Conservation (phyloP, 495 filamentous ascomycete genomes). For the Lentithecium fluviatile region DNA sequence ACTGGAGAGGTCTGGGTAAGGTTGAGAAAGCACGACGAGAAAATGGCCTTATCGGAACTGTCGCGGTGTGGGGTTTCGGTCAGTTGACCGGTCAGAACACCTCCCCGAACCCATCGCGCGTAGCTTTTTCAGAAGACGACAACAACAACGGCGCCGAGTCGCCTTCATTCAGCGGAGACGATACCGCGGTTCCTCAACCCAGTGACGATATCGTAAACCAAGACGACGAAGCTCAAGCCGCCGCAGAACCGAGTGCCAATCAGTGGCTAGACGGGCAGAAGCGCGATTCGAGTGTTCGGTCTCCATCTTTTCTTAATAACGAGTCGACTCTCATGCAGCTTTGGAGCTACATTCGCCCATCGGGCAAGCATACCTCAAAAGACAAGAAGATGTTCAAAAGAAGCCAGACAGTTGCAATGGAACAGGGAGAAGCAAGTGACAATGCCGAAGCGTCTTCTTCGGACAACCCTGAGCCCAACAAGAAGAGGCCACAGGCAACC, state of each 20-base stretch:
- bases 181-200: constrained; percentile 58
- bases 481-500: constrained; percentile 40
- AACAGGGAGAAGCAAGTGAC: background rate
- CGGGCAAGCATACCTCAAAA: constrained; percentile 37
- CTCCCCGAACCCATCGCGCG: constrained; percentile 48
- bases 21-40: constrained; percentile 94
- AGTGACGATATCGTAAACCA: constrained; percentile 54
- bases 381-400: constrained; percentile 41
- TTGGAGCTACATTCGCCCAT: constrained; percentile 42
- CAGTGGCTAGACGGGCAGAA: constrained; percentile 36
- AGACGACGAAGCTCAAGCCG: constrained; percentile 47
- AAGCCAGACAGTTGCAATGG: constrained; percentile 38
- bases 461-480: constrained; percentile 9
- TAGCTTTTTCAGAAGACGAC: constrained; percentile 36
- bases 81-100: constrained; percentile 84
- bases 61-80: constrained; percentile 92
- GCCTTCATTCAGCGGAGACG: constrained; percentile 36
- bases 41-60: constrained; percentile 85
- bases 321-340: constrained; percentile 35
- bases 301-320: constrained; percentile 36
- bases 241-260: constrained; percentile 32
- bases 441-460: constrained; percentile 26
- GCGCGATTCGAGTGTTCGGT: constrained; percentile 44
- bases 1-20: constrained; percentile 89
- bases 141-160: constrained; percentile 26